Evolutionary conservation across 2,329 filamentous ascomycete genomes (phyloP).

Genomic region (Penicillium decumbens): DNA sequence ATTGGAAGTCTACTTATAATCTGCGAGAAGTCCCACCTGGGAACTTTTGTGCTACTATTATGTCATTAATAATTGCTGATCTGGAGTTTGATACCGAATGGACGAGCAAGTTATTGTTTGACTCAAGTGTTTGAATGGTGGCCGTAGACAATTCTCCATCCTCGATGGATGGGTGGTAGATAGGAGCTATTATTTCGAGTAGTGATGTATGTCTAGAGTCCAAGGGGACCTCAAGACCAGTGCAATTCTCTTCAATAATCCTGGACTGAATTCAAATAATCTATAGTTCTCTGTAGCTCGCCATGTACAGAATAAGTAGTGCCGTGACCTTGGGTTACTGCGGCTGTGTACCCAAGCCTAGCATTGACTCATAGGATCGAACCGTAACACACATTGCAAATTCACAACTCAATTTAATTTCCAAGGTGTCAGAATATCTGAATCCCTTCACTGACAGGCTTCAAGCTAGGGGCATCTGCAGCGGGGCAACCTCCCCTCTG

Average conservation of each 20-base stretch:
- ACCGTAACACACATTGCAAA: neutral
- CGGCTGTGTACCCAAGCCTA: neutral
- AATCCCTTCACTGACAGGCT: neutral
- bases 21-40: neutral
- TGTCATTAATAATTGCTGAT: conserved; percentile 12
- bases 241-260: neutral
- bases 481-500: conserved; percentile 25
- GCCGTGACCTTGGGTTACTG: neutral
- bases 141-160: neutral
- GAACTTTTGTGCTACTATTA: conserved; percentile 5
- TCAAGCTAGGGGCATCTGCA: conserved; percentile 19
- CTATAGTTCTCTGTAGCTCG: neutral
- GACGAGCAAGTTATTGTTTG: neutral
- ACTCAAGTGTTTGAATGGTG: neutral
- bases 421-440: neutral
- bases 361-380: neutral
- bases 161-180: neutral
- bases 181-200: neutral
- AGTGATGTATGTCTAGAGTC: neutral
- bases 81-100: conserved; percentile 7
- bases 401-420: neutral
- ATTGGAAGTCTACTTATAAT: conserved; percentile 1
- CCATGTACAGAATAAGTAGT: neutral
- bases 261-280: neutral
- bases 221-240: neutral